Base-by-base conservation (phyloP, 148 eudicot genomes). In the Rhododendron mucronatum region DNA sequence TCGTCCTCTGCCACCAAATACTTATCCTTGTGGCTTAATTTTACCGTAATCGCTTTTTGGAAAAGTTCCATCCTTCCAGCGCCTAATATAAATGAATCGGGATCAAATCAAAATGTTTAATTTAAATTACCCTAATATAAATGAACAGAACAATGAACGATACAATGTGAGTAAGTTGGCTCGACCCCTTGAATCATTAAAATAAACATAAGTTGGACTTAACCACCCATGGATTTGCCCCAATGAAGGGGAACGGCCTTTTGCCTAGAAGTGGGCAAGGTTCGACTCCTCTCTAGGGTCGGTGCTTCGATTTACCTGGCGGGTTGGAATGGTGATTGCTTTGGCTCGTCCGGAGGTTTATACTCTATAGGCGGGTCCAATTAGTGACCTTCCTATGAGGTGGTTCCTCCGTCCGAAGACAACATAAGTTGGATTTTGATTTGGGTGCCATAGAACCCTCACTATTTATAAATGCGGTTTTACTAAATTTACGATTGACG, bases 21-120 rank as follows among this genome's bases (percentile, higher is more conserved):
- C 74, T 91, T 91, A 85, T 63, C 77, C n/a, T 82, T 90, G 80
- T 86, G 84, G 79, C 92, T 88, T 71, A 90, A 88, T 15, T 89
- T 74, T 14, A 90, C 87, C 7, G 79, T 84, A 35, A 83, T 87
- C 15, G 91, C 89, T 84, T 90, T 89, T 3, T 84, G 51, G 55
- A 84, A 84, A 1, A 84, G 82, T 41, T 84, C 86, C 86, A 84
- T 84, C 37, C 37, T 28, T 23, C 69, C 28, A 0, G 69, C 69
- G 13, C 69, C 35, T 28, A 61, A 23, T 63, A 67, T 67, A 16
- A 67, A 67, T 67, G 26, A 67, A 67, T 67, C 12, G 74, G 30
- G 28, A 67, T 67, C 15, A 26, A 67, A 67, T 9, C 33, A 61
- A 61, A 61, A 61, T 7, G 28, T 61, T 21, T 23, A 61, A 23